phyloP scores from a whole-genome alignment of 805 yeast genomes.

The Yarrowia keelungensis region DNA sequence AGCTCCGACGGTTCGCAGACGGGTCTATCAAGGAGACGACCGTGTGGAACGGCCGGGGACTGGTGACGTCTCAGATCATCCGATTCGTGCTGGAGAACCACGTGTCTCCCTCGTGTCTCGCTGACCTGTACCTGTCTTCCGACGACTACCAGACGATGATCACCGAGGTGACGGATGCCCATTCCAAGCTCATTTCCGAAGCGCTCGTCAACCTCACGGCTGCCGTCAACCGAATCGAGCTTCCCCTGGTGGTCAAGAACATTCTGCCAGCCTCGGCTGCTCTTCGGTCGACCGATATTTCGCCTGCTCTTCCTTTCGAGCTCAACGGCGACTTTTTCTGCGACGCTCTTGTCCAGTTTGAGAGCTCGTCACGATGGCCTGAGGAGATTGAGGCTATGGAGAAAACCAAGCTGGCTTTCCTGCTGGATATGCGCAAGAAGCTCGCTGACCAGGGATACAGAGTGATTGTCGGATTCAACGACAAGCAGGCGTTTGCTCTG shows the following conservation, averaged over 20 bases:
- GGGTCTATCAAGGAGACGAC: conserved; percentile 91
- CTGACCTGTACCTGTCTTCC: conserved; percentile 19
- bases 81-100: conserved; percentile 30
- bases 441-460: conserved; percentile 55
- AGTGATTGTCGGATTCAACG: conserved; percentile 66
- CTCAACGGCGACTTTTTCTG: conserved; percentile 57
- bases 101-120: conserved; percentile 28
- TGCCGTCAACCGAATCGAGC: conserved; percentile 57
- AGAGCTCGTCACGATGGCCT: conserved; percentile 93
- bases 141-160: conserved; percentile 32
- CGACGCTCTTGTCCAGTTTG: conserved; percentile 84
- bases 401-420: conserved; percentile 87
- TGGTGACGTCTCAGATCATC: conserved; percentile 41
- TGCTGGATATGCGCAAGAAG: conserved; percentile 68
- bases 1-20: conserved; percentile 89
- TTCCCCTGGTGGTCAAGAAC: conserved; percentile 77
- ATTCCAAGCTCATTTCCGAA: conserved; percentile 64
- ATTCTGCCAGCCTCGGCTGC: conserved; percentile 77
- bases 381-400: conserved; percentile 86
- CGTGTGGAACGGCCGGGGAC: conserved; percentile 63
- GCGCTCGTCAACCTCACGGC: conserved; percentile 52
- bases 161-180: conserved; percentile 53
- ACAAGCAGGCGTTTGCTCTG: conserved; percentile 49
- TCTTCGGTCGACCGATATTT: conserved; percentile 74
- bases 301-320: conserved; percentile 79